Evolutionary conservation across 2,329 filamentous ascomycete species (phyloP), one percentile per base, ranked within the genome.

Genomic region (Fusarium sacchari): DNA sequence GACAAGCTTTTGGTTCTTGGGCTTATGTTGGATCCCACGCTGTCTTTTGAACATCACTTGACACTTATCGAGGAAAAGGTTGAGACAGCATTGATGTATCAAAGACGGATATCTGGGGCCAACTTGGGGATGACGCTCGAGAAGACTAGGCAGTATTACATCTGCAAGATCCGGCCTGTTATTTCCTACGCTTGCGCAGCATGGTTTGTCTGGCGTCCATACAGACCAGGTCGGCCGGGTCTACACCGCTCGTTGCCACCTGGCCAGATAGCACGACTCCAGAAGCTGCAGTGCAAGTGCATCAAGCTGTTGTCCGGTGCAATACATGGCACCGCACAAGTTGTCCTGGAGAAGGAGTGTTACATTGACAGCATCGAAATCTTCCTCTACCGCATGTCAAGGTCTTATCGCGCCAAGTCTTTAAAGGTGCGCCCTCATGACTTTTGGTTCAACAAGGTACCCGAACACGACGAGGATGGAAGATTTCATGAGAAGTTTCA

Each of bases 131-230:
- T 47, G 15, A 24, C 17, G 5, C 32, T 70, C 6, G 24, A 36
- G 1, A 28, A n/a, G 5, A 32, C 58, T 53, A 57, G 47, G 36
- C 28, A 28, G 12, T 30, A 63, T 22, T 72, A 60, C 24, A 10
- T 67, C 12, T 40, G 56, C 36, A 65, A 69, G 53, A 52, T 69
- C 26, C 40, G 55, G 24, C 46, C 65, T 11, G 52, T 47, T 24
- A 62, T 72, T 13, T 36, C 65, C 3, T 69, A 72, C 26, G 65
- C 43, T 17, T 72, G 58, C 20, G 34, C n/a, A 10, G 61, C 44
- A 5, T 72, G 65, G 69, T 72, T 65, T 34, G 20, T 59, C 3
- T 17, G 50, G 28, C 14, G 17, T 10, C 4, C 6, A 18, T 2
- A 30, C 17, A 6, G 12, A 7, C 7, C 17, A 7, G 17, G 5